phyloP scores from a whole-genome alignment of 23 red algal genomes.

The Gracilaria vermiculophylla region DNA sequence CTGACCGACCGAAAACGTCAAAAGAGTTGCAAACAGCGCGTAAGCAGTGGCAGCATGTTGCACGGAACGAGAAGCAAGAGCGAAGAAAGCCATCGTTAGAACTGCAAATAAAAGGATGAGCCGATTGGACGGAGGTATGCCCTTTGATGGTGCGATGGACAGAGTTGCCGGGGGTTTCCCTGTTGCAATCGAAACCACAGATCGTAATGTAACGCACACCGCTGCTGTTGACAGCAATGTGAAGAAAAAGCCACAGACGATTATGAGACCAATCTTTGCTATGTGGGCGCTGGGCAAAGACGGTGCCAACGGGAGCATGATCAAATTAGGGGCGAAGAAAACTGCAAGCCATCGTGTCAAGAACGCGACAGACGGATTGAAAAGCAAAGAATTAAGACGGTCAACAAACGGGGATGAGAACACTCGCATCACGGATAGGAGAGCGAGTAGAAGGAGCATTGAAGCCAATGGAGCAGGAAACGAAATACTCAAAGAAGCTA shows the following conservation, averaged over 20 bases:
- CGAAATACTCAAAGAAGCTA: conserved; percentile 44
- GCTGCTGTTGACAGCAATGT: conserved; percentile 66
- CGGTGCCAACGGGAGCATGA: conserved; percentile 86
- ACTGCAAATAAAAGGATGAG: conserved; percentile 26
- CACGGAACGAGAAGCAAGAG: not conserved
- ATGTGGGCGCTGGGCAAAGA: conserved; percentile 62
- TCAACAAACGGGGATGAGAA: conserved; percentile 53
- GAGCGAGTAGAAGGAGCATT: conserved; percentile 64
- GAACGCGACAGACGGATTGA: conserved; percentile 59
- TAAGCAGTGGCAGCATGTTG: conserved; percentile 33
- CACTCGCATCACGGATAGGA: conserved; percentile 28
- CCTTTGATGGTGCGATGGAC: not conserved
- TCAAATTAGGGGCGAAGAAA: conserved; percentile 97
- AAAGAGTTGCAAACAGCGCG: conserved; percentile 66
- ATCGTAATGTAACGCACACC: conserved; percentile 31
- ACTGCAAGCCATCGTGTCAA: conserved; percentile 93
- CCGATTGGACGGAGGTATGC: conserved; percentile 50
- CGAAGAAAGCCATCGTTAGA: conserved; percentile 1
- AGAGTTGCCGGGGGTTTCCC: conserved; percentile 9
- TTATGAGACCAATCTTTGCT: conserved; percentile 42
- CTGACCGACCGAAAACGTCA: conserved; percentile 81
- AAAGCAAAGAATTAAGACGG: conserved; percentile 6
- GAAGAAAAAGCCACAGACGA: conserved; percentile 63
- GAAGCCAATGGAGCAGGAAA: conserved; percentile 76
- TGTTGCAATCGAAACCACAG: conserved; percentile 3